Evolutionary conservation across 202 grass and related monocot genomes (phyloP).

Genomic region (Setaria viridis): DNA sequence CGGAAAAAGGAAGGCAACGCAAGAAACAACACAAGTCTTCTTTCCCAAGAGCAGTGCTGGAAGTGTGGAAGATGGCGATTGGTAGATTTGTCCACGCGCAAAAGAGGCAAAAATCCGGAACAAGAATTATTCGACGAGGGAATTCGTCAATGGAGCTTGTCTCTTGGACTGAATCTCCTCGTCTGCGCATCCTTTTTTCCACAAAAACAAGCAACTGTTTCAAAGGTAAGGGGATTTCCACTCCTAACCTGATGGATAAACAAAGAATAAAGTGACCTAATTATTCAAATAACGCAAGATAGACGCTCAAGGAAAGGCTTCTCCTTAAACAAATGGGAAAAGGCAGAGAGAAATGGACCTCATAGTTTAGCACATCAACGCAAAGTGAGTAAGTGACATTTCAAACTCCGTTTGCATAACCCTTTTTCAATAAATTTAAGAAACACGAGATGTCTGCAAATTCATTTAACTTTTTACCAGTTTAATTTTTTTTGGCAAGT

Average conservation of each 20-base stretch:
- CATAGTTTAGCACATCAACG: neutral
- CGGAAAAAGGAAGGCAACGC: slow-evolving; percentile 9
- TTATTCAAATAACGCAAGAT: slow-evolving; percentile 40
- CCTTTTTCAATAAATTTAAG: neutral
- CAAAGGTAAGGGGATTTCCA: slow-evolving; percentile 10
- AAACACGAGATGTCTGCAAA: neutral
- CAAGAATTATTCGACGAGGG: slow-evolving; percentile 41
- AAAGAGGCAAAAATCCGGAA: slow-evolving; percentile 38
- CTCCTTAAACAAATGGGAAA: neutral
- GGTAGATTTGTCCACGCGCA: neutral
- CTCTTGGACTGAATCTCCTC: slow-evolving; percentile 26
- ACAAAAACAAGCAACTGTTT: slow-evolving; percentile 41
- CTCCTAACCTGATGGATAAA: slow-evolving; percentile 12
- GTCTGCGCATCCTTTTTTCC: slow-evolving; percentile 1
- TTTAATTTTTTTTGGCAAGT: neutral
- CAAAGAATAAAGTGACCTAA: neutral
- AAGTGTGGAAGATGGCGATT: slow-evolving; percentile 31
- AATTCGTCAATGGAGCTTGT: slow-evolving; percentile 32
- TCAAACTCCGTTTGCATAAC: neutral
- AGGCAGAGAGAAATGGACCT: neutral
- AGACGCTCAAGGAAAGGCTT: neutral
- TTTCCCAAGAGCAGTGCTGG: neutral
- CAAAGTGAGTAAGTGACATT: neutral
- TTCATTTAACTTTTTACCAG: neutral
- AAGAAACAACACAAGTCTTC: neutral